phyloP scores from a whole-genome alignment of 2,329 filamentous ascomycete species.

The Penicillium sp. region DNA sequence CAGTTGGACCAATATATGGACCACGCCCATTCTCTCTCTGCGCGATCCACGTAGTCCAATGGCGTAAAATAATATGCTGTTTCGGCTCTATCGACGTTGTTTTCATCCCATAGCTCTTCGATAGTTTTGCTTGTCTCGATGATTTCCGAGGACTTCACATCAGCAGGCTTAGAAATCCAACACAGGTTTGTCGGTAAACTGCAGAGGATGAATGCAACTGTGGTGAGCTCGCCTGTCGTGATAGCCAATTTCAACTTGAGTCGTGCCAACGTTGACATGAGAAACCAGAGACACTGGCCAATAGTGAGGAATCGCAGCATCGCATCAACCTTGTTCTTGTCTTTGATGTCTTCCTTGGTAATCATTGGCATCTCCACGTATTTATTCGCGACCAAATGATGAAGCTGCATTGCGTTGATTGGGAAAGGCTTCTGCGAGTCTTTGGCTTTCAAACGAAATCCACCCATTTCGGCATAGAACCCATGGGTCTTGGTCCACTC shows the following conservation, averaged over 20 bases:
- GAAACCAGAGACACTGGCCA: background rate
- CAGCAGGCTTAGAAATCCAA: no score
- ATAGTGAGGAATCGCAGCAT: background rate
- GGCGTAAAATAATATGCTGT: no score
- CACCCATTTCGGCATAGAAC: constrained; percentile 4
- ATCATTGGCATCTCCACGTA: background rate
- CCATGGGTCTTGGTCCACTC: background rate
- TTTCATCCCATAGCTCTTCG: no score
- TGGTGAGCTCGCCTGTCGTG: constrained; percentile 1
- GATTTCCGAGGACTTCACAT: no score
- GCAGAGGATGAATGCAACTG: background rate
- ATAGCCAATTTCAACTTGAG: background rate
- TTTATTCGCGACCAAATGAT: background rate
- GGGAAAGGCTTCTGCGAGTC: background rate
- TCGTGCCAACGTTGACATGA: background rate
- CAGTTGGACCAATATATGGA: no score
- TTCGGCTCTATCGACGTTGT: no score
- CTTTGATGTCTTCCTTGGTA: background rate
- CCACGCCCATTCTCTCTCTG: no score
- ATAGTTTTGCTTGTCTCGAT: no score
- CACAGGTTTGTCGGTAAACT: background rate
- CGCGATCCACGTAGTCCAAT: no score
- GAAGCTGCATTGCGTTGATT: background rate
- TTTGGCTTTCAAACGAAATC: background rate
- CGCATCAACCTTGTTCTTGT: background rate